Evolutionary conservation across 352 stramenopile genomes (phyloP).

Genomic region (Phytophthora capsici): DNA sequence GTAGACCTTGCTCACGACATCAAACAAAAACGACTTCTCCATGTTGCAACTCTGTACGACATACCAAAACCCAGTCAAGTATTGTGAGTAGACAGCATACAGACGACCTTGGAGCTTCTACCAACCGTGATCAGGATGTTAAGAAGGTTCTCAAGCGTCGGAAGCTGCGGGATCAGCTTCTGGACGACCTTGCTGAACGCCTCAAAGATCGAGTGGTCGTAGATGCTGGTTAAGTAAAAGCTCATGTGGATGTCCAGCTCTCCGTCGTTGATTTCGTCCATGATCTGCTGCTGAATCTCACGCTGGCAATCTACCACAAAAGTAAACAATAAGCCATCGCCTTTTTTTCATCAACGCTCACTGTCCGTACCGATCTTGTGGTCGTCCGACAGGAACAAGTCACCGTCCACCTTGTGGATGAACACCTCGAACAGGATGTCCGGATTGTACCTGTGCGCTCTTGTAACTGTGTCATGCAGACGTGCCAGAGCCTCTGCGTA

Average conservation of each 20-base stretch:
- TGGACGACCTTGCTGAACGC: conserved; percentile 98
- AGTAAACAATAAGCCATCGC: background rate
- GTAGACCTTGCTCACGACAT: conserved; percentile 99
- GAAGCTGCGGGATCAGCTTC: conserved; percentile 97
- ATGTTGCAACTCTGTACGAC: conserved; percentile 94
- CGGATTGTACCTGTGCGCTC: conserved; percentile 93
- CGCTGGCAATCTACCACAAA: conserved; percentile 91
- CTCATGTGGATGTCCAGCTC: conserved; percentile 94
- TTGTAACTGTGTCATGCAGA: conserved; percentile 89
- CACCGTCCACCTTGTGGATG: conserved; percentile 99
- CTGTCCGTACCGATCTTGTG: conserved; percentile 93
- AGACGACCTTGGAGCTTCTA: background rate
- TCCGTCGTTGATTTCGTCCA: conserved; percentile 95
- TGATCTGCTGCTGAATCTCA: conserved; percentile 98
- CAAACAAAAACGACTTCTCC: conserved; percentile 99
- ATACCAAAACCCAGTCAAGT: conserved; percentile 22
- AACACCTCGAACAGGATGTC: conserved; percentile 98
- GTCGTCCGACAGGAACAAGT: conserved; percentile 98
- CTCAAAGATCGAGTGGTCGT: conserved; percentile 98
- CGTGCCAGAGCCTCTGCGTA: conserved; percentile 88
- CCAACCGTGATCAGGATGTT: conserved; percentile 95
- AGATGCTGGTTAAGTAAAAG: conserved; percentile 93
- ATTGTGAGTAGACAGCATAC: background rate
- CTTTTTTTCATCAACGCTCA: background rate
- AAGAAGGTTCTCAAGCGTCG: conserved; percentile 97